Conservation (phyloP, 495 filamentous ascomycete species). For the Penicillium subrubescens region DNA sequence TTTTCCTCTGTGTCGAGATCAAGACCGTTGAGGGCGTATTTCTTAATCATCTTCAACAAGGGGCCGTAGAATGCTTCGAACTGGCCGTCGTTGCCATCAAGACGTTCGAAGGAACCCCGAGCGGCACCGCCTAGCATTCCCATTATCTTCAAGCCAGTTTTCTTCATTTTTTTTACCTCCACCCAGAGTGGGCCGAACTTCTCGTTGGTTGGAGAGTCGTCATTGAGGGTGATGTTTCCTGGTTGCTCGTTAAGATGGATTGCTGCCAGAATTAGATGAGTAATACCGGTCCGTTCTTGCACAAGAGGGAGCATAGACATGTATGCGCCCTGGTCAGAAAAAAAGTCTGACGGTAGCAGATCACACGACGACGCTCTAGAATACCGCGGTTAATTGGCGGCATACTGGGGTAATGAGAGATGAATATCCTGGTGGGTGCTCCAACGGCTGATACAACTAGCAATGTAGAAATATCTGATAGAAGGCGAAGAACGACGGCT, state of each 20-base stretch:
- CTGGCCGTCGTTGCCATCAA: constrained; percentile 56
- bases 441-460: too few species aligned
- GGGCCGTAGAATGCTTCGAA: constrained; percentile 72
- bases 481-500: too few species aligned
- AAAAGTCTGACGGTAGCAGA: too few species aligned
- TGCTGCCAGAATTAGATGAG: not conserved
- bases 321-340: not conserved
- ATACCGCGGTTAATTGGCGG: too few species aligned
- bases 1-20: constrained; percentile 83
- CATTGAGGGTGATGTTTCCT: not conserved
- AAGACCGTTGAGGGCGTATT: constrained; percentile 64
- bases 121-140: constrained; percentile 85
- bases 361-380: too few species aligned
- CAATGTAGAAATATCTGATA: too few species aligned
- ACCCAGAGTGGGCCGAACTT: not conserved
- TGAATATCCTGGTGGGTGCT: too few species aligned
- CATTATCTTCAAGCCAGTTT: constrained; percentile 66
- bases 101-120: constrained; percentile 61
- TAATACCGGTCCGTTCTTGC: not conserved
- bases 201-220: not conserved
- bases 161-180: constrained; percentile 28
- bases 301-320: not conserved
- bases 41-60: constrained; percentile 59
- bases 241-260: not conserved
- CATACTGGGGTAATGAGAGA: too few species aligned